These are phyloP conservation scores for Dioscorea zingiberensis DNA, from an alignment of 106 monocot genomes.

Conservation along the genomic window DNA sequence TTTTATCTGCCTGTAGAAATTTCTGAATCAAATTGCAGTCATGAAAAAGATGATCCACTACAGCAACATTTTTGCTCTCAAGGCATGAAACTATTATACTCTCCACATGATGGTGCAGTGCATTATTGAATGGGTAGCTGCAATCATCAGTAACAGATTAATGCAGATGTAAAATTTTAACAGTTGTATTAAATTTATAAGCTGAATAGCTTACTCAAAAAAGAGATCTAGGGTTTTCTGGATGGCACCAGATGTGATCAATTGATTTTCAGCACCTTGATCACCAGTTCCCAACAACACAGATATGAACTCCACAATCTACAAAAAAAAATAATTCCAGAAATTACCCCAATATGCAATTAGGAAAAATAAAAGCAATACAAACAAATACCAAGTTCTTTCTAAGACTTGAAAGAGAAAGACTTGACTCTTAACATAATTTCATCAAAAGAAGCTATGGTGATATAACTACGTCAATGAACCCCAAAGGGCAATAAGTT, in stretches of 20 bases:
- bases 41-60: slow-evolving; percentile 36
- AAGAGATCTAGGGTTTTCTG: slow-evolving; percentile 36
- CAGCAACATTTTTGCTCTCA: slow-evolving; percentile 29
- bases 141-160: slow-evolving; percentile 1
- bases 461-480: too few relatives aligned
- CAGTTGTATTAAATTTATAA: not conserved
- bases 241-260: slow-evolving; percentile 36
- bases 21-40: slow-evolving; percentile 34
- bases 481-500: too few relatives aligned
- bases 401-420: too few relatives aligned
- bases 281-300: slow-evolving; percentile 40
- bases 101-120: slow-evolving; percentile 49
- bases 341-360: not conserved
- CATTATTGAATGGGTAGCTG: slow-evolving; percentile 59
- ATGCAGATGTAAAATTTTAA: too few relatives aligned
- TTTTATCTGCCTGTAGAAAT: slow-evolving; percentile 37
- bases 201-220: slow-evolving; percentile 38
- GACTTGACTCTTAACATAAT: too few relatives aligned
- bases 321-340: slow-evolving; percentile 1
- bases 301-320: slow-evolving; percentile 50
- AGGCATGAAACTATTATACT: slow-evolving; percentile 30
- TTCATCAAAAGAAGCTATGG: too few relatives aligned
- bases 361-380: not conserved
- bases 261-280: slow-evolving; percentile 25
- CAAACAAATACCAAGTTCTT: too few relatives aligned